phyloP scores from a whole-genome alignment of 352 stramenopile species.

The Phytophthora melonis region DNA sequence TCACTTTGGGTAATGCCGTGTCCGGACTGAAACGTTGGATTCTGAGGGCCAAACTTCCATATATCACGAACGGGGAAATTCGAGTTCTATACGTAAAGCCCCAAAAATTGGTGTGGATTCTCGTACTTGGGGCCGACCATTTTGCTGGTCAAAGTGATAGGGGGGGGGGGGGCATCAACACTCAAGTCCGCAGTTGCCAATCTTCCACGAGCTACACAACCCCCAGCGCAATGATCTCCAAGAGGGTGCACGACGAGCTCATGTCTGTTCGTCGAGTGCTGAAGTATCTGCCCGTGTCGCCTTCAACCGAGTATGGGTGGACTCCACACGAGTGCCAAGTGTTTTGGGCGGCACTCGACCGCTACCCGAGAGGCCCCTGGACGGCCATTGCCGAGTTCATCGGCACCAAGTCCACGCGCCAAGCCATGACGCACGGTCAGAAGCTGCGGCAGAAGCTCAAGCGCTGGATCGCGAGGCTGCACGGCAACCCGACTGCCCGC shows the following conservation, averaged over 20 bases:
- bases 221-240: slow-evolving; percentile 28
- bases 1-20: not conserved
- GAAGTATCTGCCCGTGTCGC: slow-evolving; percentile 33
- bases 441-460: slow-evolving; percentile 62
- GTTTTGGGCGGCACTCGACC: slow-evolving; percentile 49
- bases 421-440: slow-evolving; percentile 59
- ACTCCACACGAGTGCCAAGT: slow-evolving; percentile 39
- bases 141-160: slow-evolving; percentile 20
- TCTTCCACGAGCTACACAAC: slow-evolving; percentile 3
- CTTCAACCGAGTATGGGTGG: slow-evolving; percentile 39
- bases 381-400: slow-evolving; percentile 56
- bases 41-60: slow-evolving; percentile 10
- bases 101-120: slow-evolving; percentile 16
- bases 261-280: slow-evolving; percentile 30
- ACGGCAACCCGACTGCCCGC: slow-evolving; percentile 20
- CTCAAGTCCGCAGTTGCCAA: slow-evolving; percentile 21
- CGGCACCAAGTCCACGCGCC: slow-evolving; percentile 54
- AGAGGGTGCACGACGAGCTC: slow-evolving; percentile 38
- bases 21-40: slow-evolving; percentile 35
- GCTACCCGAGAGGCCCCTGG: slow-evolving; percentile 55
- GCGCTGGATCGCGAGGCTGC: slow-evolving; percentile 43
- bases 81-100: not conserved
- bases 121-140: slow-evolving; percentile 14
- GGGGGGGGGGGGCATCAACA: not conserved
- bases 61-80: not conserved